Percentiles rank a stretch among this genome's conserved stretches.
Conservation (phyloP, 306 rosid species). For the Adenanthera pavonina region DNA sequence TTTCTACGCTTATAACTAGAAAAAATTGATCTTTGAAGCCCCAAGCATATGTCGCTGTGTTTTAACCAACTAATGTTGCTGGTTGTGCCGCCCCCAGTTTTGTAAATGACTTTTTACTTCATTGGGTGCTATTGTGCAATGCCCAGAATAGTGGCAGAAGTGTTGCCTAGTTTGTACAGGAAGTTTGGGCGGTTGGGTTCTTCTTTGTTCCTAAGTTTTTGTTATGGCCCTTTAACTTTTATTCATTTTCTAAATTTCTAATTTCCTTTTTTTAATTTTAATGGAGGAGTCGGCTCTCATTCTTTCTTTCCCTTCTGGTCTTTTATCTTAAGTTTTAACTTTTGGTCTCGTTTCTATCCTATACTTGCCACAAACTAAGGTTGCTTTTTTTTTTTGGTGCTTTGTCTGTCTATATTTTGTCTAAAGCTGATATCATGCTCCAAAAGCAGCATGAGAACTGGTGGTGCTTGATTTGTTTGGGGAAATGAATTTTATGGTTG, state of each 20-base stretch:
- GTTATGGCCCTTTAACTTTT: background rate
- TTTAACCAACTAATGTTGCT: background rate
- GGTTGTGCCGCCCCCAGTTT: background rate
- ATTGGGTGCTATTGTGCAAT: background rate
- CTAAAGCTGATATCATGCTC: background rate
- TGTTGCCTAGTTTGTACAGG: background rate
- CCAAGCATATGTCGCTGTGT: background rate
- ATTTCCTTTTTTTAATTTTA: background rate
- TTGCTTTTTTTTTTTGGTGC: background rate
- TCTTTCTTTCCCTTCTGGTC: background rate
- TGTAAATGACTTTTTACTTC: background rate
- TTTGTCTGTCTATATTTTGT: background rate
- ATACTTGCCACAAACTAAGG: background rate
- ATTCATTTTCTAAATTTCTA: background rate
- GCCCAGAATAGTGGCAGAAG: background rate
- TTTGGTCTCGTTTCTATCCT: background rate
- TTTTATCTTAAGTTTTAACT: background rate
- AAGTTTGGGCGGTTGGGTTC: background rate
- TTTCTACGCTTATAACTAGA: background rate
- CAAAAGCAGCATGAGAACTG: background rate
- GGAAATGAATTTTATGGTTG: background rate
- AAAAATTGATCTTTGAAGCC: conserved; percentile 5
- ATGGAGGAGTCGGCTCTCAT: background rate
- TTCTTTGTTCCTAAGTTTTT: background rate
- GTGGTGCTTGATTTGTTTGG: background rate